Evolutionary conservation across 2,329 filamentous ascomycete species (phyloP).

Genomic region (Talaromyces piceae): DNA sequence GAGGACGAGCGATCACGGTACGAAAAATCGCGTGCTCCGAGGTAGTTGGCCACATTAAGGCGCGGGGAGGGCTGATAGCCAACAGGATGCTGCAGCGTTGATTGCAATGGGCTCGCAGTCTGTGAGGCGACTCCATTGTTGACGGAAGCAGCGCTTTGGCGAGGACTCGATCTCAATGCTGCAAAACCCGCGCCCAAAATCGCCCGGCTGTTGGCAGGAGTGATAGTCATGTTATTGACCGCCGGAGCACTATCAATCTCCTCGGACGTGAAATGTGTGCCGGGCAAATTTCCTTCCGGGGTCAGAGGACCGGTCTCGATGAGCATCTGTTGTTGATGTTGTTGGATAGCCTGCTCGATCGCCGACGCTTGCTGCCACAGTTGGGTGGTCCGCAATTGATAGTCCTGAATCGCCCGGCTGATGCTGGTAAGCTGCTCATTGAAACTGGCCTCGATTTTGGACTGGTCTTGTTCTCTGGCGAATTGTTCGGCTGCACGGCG

Average conservation of each 20-base stretch:
- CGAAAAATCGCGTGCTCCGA: constrained; percentile 22
- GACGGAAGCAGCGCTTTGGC: constrained; percentile 29
- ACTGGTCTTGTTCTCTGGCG: constrained; percentile 39
- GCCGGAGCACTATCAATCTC: constrained; percentile 18
- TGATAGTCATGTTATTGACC: constrained; percentile 20
- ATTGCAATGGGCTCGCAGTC: constrained; percentile 27
- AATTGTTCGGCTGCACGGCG: constrained; percentile 41
- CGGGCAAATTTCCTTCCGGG: constrained; percentile 54
- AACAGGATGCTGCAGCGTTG: constrained; percentile 23
- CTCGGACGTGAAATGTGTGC: constrained; percentile 39
- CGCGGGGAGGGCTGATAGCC: constrained; percentile 27
- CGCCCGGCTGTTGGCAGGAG: constrained; percentile 24
- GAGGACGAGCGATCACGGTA: constrained; percentile 36
- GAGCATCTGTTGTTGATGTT: constrained; percentile 39
- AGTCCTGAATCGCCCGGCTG: constrained; percentile 36
- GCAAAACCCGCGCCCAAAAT: constrained; percentile 31
- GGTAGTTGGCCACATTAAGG: constrained; percentile 23
- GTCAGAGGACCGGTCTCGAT: constrained; percentile 42
- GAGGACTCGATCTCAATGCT: constrained; percentile 26
- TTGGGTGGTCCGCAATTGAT: constrained; percentile 35
- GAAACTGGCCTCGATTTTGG: constrained; percentile 35
- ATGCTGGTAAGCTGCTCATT: constrained; percentile 38
- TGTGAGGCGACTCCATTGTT: constrained; percentile 25
- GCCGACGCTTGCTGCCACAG: constrained; percentile 37
- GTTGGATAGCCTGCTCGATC: constrained; percentile 38